Percentiles rank a stretch among this genome's conserved stretches.
Conservation (phyloP, 2,329 filamentous ascomycete genomes). For the Monosporascus cannonballus region DNA sequence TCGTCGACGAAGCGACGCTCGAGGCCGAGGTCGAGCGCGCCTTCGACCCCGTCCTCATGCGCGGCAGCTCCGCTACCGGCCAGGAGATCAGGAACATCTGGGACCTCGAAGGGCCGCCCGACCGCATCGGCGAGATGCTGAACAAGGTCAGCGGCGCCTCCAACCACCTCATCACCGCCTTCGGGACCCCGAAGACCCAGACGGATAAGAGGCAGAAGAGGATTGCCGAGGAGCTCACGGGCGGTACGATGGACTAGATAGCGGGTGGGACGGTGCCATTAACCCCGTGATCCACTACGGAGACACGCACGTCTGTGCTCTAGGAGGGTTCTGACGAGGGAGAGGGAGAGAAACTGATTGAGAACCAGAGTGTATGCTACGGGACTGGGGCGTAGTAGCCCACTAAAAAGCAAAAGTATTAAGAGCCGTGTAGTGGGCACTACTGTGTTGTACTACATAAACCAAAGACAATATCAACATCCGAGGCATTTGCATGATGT, state of each 20-base stretch:
- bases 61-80: constrained; percentile 28
- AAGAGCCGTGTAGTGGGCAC: too few relatives aligned
- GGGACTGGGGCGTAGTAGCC: too few relatives aligned
- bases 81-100: constrained; percentile 41
- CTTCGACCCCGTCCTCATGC: constrained; percentile 61
- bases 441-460: too few relatives aligned
- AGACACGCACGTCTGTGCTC: too few relatives aligned
- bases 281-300: too few relatives aligned
- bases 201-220: constrained; percentile 47
- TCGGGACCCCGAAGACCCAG: constrained; percentile 35
- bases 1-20: constrained; percentile 74
- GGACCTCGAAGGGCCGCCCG: constrained; percentile 42
- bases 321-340: too few relatives aligned
- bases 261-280: too few relatives aligned
- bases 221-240: constrained; percentile 54
- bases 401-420: too few relatives aligned
- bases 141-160: constrained; percentile 26
- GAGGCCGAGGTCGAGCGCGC: constrained; percentile 64
- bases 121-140: constrained; percentile 40
- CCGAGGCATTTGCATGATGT: too few relatives aligned
- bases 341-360: too few relatives aligned
- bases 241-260: constrained; percentile 47
- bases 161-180: constrained; percentile 18
- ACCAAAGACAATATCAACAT: too few relatives aligned
- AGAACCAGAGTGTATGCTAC: too few relatives aligned